Percentiles rank a stretch among this genome's conserved stretches.
Conservation (phyloP, 768 basidiomycete species). For the Russula compacta region DNA sequence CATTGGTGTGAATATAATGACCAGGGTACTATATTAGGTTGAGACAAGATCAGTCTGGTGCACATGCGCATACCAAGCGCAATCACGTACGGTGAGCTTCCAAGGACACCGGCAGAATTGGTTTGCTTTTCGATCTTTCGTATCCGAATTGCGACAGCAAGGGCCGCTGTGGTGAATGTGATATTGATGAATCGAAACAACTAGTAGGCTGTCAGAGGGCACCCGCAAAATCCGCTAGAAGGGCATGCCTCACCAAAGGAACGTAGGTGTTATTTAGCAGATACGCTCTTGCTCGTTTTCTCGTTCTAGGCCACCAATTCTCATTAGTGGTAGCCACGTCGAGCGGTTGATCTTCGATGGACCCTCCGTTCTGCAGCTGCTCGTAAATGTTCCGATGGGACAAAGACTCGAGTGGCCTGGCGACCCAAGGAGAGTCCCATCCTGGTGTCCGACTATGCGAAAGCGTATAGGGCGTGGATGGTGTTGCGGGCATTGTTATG, state of each 20-base stretch:
- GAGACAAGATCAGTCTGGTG: conserved; percentile 15
- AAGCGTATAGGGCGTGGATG: conserved; percentile 37
- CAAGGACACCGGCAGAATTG: conserved; percentile 58
- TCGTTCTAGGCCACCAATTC: conserved; percentile 27
- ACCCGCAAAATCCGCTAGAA: neutral
- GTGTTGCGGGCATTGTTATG: conserved; percentile 28
- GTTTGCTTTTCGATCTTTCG: conserved; percentile 45
- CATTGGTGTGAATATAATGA: conserved; percentile 78
- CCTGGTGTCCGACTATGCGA: conserved; percentile 50
- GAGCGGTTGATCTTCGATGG: neutral
- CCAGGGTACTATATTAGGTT: conserved; percentile 47
- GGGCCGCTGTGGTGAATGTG: conserved; percentile 66
- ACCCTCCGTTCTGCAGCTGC: conserved; percentile 10
- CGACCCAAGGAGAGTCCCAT: conserved; percentile 63
- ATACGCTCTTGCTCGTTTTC: conserved; percentile 51
- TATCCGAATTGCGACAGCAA: conserved; percentile 73
- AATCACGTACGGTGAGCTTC: conserved; percentile 46
- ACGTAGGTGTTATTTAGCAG: conserved; percentile 69
- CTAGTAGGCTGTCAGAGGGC: conserved; percentile 31
- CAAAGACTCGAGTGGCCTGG: conserved; percentile 28
- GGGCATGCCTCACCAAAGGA: conserved; percentile 49
- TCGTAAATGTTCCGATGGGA: conserved; percentile 3
- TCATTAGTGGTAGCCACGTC: conserved; percentile 15
- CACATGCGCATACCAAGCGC: conserved; percentile 34
- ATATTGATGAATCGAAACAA: conserved; percentile 82